Base-by-base conservation (phyloP, 306 rosid genomes). In the Fragaria iinumae region DNA sequence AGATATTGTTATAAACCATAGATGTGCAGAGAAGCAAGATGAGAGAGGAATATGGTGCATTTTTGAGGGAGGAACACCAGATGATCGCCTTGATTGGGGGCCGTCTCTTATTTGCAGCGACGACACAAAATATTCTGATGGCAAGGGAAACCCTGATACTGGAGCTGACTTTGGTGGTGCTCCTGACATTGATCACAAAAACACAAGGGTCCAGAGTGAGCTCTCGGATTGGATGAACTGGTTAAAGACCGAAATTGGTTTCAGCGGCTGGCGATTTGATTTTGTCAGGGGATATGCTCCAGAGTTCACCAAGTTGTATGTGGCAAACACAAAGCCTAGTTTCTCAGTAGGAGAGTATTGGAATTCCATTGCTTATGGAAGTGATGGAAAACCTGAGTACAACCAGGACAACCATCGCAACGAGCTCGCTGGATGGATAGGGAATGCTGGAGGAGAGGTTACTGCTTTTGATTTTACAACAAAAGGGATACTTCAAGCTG, bases 1-100 rank as follows among this genome's bases (percentile, higher is more conserved):
- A 14, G 96, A 93, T 81, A 90, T 93, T 55, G 97, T 93, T 43
- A 93, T 93, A 83, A 90, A 91, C 85, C 98, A 93, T 77, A 88
- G 92, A 86, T 86, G 92, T 5, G 93, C 98, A 27, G 92, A 91
- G 84, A 85, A 73, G 63, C 72, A 83, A 62, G 97, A 91, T 17
- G 76, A 27, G 6, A 87, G 96, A 81, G 93, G 97, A 29, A 86
- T 83, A 11, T 91, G 87, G 74, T 79, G 89, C 89, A 74, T 93
- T 82, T 91, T 91, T 48, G 96, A 93, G 81, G 93, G 98, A 27
- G 98, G 96, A 4, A 93, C 96, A 0, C 44, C 84, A 0, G 96
- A 93, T 69, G 9, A 60, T 17, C 83, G 85, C 11, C 97, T 93
- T 2, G 97, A 91, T 60, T 93, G 93, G 98, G 93, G 91, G 1